phyloP scores from a whole-genome alignment of 208 protist species.

The Porcisia hertigi region DNA sequence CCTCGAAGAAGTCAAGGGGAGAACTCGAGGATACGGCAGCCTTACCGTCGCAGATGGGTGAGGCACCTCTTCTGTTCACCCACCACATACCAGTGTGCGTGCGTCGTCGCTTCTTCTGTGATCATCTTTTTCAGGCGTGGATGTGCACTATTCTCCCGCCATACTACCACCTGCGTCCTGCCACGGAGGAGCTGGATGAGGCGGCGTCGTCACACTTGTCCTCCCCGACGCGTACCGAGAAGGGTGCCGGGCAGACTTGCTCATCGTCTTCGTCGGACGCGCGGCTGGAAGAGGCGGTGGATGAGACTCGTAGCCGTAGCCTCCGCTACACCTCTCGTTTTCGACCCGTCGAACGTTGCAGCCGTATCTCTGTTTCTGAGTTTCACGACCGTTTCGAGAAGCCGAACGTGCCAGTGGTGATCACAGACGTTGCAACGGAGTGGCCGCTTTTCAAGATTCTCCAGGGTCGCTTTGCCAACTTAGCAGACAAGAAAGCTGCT shows the following conservation, averaged over 20 bases:
- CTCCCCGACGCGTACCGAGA: background rate
- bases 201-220: background rate
- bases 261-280: background rate
- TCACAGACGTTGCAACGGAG: constrained; percentile 78
- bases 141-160: constrained; percentile 87
- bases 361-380: constrained; percentile 55
- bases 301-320: background rate
- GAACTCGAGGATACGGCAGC: background rate
- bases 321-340: constrained; percentile 64
- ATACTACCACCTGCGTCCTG: constrained; percentile 63
- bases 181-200: constrained; percentile 2
- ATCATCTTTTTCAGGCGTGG: constrained; percentile 87
- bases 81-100: constrained; percentile 62
- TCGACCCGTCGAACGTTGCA: constrained; percentile 59
- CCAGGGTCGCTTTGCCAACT: constrained; percentile 60
- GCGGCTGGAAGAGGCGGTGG: background rate
- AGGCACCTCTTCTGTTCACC: background rate
- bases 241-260: background rate
- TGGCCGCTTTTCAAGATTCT: constrained; percentile 85
- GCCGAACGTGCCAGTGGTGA: constrained; percentile 69
- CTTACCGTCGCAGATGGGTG: background rate
- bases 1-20: constrained; percentile 9
- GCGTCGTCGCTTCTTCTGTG: constrained; percentile 70
- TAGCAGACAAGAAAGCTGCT: constrained; percentile 48
- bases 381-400: constrained; percentile 75